These are phyloP conservation scores for Coleophoma eucalyptorum DNA, from an alignment of 2,329 filamentous ascomycete species.

Conservation along the genomic window DNA sequence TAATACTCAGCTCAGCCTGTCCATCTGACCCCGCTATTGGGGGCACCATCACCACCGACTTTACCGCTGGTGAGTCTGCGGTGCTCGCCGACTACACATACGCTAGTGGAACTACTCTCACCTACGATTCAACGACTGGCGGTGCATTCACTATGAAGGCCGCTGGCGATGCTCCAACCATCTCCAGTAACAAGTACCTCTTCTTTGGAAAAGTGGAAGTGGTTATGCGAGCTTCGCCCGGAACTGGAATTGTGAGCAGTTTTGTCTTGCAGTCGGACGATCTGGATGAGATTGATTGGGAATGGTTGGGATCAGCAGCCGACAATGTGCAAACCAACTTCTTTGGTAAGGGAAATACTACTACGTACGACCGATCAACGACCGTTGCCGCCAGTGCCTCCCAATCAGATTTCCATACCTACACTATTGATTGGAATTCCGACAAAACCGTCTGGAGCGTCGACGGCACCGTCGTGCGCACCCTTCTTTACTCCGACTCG, in stretches of 20 bases:
- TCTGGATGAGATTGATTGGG: constrained; percentile 51
- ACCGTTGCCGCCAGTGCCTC: constrained; percentile 26
- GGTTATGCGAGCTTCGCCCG: constrained; percentile 40
- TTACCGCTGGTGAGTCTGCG: constrained; percentile 29
- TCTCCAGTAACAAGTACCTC: constrained; percentile 43
- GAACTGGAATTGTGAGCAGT: constrained; percentile 44
- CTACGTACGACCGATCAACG: constrained; percentile 42
- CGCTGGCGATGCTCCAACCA: constrained; percentile 42
- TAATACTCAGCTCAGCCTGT: constrained; percentile 27
- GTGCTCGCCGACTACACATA: constrained; percentile 49
- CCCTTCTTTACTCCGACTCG: constrained; percentile 39
- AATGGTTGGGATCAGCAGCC: constrained; percentile 30
- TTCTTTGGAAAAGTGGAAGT: constrained; percentile 48
- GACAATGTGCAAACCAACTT: constrained; percentile 44
- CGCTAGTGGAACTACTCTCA: constrained; percentile 40
- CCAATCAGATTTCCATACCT: constrained; percentile 51
- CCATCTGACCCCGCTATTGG: constrained; percentile 38
- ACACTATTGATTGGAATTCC: constrained; percentile 64
- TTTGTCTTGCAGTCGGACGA: constrained; percentile 46
- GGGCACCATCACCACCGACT: constrained; percentile 35
- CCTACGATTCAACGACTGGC: constrained; percentile 34
- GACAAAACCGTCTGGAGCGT: constrained; percentile 57
- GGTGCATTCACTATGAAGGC: constrained; percentile 45
- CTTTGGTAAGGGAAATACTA: constrained; percentile 50
- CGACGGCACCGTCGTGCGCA: constrained; percentile 42